Evolutionary conservation across 768 basidiomycete genomes (phyloP).

Genomic region (Russula brevipes): DNA sequence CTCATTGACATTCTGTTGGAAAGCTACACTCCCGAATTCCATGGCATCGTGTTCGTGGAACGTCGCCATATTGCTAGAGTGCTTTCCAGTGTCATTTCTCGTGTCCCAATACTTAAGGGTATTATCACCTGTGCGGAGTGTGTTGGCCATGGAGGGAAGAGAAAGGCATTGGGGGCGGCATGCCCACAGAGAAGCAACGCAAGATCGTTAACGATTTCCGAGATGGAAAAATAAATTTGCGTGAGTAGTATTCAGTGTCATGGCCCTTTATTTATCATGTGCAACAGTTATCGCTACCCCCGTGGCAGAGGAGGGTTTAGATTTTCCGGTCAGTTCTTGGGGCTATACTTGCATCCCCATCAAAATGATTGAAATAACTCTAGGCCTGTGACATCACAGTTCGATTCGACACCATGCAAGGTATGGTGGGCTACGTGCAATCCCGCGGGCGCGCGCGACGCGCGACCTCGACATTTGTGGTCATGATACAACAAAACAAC

Average conservation of each 20-base stretch:
- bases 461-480: constrained; percentile 67
- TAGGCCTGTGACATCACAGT: constrained; percentile 83
- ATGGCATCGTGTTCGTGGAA: constrained; percentile 83
- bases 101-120: constrained; percentile 51
- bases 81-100: constrained; percentile 58
- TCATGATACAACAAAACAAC: constrained; percentile 70
- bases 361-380: constrained; percentile 13
- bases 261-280: neutral
- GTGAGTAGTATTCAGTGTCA: constrained; percentile 39
- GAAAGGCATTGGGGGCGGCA: constrained; percentile 43
- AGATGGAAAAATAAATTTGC: constrained; percentile 57
- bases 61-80: constrained; percentile 75
- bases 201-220: constrained; percentile 63
- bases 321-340: constrained; percentile 61
- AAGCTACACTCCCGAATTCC: constrained; percentile 53
- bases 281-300: constrained; percentile 69
- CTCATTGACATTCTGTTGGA: constrained; percentile 58
- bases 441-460: constrained; percentile 83
- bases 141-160: constrained; percentile 54
- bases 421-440: constrained; percentile 85
- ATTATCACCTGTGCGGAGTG: constrained; percentile 59
- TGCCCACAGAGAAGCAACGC: constrained; percentile 49
- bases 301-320: constrained; percentile 89
- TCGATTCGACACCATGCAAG: constrained; percentile 76
- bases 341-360: neutral